These are phyloP conservation scores for Bryoglossum gracile DNA, from an alignment of 495 filamentous ascomycete species.

Conservation along the genomic window DNA sequence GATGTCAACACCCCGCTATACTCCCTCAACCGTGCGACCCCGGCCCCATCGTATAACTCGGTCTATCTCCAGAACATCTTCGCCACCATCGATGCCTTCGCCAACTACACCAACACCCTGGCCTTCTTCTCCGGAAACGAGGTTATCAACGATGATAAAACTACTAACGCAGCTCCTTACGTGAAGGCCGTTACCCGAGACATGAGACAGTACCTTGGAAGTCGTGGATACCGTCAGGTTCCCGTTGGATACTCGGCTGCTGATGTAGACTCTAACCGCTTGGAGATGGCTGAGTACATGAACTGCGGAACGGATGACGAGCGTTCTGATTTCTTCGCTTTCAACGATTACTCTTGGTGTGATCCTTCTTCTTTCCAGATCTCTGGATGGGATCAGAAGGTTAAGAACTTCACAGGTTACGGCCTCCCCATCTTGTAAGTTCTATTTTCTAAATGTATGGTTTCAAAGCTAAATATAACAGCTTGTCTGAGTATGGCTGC, in stretches of 20 bases:
- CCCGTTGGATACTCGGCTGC: slow-evolving; percentile 93
- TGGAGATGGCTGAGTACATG: slow-evolving; percentile 86
- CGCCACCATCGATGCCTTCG: slow-evolving; percentile 83
- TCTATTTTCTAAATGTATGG: neutral
- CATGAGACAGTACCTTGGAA: slow-evolving; percentile 77
- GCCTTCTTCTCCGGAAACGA: slow-evolving; percentile 98
- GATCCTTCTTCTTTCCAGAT: slow-evolving; percentile 65
- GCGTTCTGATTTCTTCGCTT: slow-evolving; percentile 91
- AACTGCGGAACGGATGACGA: slow-evolving; percentile 86
- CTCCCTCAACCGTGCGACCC: slow-evolving; percentile 75
- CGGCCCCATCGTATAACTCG: slow-evolving; percentile 77
- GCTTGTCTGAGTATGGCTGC: slow-evolving; percentile 91
- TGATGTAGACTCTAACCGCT: slow-evolving; percentile 77
- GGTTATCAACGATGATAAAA: slow-evolving; percentile 80
- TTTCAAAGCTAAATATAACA: slow-evolving; percentile 10
- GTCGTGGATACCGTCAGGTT: slow-evolving; percentile 65
- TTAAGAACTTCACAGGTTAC: slow-evolving; percentile 83
- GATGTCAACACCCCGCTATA: slow-evolving; percentile 59
- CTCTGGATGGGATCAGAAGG: slow-evolving; percentile 88
- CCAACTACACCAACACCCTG: slow-evolving; percentile 80
- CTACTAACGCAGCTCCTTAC: slow-evolving; percentile 69
- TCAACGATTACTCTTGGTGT: slow-evolving; percentile 99
- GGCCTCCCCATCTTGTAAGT: slow-evolving; percentile 79
- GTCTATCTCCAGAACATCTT: slow-evolving; percentile 90
- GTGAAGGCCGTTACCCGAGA: slow-evolving; percentile 93